Base-by-base conservation (phyloP, 2,329 filamentous ascomycete species). In the Aspergillus sp. region DNA sequence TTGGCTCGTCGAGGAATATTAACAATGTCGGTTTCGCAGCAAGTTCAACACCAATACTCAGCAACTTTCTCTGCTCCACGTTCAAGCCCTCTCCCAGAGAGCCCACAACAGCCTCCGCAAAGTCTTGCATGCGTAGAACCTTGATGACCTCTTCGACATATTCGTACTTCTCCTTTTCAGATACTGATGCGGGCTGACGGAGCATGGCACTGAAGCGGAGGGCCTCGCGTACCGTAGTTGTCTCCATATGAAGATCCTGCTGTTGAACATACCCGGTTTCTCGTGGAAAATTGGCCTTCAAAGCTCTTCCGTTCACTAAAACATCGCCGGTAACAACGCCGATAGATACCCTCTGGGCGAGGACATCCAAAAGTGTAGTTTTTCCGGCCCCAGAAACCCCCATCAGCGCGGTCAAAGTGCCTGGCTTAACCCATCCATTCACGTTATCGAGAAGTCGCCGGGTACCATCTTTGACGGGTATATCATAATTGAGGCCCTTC, bases 351-450 rank as follows among this genome's bases (percentile, higher is more conserved):
- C 93, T 88, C 62, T 90, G 90, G 21, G 93, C 93, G 63, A 97
- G 81, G 25, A 91, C 90, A 75, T 96, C 91, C 8, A 97, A 81
- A 11, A 97, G 83, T 0, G 92, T 96, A 0, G 93, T 96, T 75
- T 96, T 97, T 44, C 93, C 93, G 10, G 93, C 93, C 59, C 93
- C 92, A 27, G 90, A 92, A 5, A 92, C 91, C 76, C 92, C 90
- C 92, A 96, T 96, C 2, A 96, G 81, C 8, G 91, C 92, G 2
- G 92, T 96, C 52, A 96, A 72, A 4, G 91, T 96, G 60, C 93
- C 93, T 3, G 93, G 92, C 76, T 96, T 94, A 57, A 96, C 92
- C 90, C 91, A 96, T 36, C 93, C 93, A 93, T 75, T 94, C 89
- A 69, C 63, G 41, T 70, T 52, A 42, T 67, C 66, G 54, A 70